A percentile compares a stretch with the other conserved stretches of the same genome.
phyloP scores from a whole-genome alignment of 306 rosid species.

The Cicer arietinum region DNA sequence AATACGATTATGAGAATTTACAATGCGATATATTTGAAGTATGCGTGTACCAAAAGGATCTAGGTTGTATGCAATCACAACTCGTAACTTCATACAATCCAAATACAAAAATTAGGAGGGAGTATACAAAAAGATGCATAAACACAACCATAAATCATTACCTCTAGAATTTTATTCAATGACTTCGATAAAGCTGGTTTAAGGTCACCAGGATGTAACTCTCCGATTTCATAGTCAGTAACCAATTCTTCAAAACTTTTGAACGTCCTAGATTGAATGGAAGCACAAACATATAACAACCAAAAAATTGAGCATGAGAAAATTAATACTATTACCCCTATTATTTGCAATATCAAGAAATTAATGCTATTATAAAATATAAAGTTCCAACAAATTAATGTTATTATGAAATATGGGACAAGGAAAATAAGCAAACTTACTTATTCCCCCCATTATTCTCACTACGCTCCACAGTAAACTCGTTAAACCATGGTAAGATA shows the following conservation, averaged over 20 bases:
- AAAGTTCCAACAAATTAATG: neutral
- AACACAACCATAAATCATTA: slow-evolving; percentile 41
- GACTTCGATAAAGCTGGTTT: slow-evolving; percentile 74
- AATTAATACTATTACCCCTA: neutral
- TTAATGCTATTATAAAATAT: neutral
- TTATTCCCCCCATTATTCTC: slow-evolving; percentile 72
- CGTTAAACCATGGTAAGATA: slow-evolving; percentile 78
- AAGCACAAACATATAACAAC: neutral
- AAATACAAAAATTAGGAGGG: neutral
- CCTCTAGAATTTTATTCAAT: slow-evolving; percentile 79
- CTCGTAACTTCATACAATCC: no score
- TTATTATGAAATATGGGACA: neutral
- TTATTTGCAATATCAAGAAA: neutral
- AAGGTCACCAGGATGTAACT: slow-evolving; percentile 70
- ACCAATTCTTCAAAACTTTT: slow-evolving; percentile 62
- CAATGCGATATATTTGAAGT: neutral
- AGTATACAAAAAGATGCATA: neutral
- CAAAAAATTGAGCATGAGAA: slow-evolving; percentile 7
- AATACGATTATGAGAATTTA: neutral
- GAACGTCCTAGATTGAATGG: slow-evolving; percentile 55
- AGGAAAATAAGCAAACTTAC: slow-evolving; percentile 52
- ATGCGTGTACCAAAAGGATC: neutral
- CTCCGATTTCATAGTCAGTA: slow-evolving; percentile 42
- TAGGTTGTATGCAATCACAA: neutral
- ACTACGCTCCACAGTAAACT: slow-evolving; percentile 70